Evolutionary conservation across 2,329 filamentous ascomycete species (phyloP), one percentile per base, ranked within the genome.

Genomic region (Cercospora citrullina): DNA sequence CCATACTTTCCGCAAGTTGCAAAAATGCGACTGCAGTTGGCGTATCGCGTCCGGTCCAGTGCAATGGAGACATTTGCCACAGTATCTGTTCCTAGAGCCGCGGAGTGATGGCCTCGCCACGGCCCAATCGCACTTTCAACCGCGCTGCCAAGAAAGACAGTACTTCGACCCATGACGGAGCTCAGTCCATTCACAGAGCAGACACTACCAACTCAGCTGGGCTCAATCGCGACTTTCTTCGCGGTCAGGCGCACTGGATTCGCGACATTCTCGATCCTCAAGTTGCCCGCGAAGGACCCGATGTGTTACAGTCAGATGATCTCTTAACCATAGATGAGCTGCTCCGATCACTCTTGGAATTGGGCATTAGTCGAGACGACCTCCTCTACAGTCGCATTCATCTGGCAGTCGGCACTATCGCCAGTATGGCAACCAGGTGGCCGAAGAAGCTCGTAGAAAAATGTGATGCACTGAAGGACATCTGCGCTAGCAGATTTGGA

Each of bases 401-500:
- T 67, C 75, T 77, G 36, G 83, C 82, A 0, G 74, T 85, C 7
- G 72, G 76, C 58, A 79, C 80, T 2, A 79, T 85, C 4, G 70
- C 80, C 9, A 81, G 82, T 4, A 77, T 78, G 28, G 82, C 81
- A 2, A 84, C 83, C 2, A 75, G 83, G 39, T 85, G 83, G 83
- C 83, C 83, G 9, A 74, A 75, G 0, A 76, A 78, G 33, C 71
- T 84, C 28, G 80, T 80, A 14, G 80, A 83, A 45, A 78, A 81
- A 33, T 81, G 81, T 64, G 82, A 85, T 68, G 75, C 76, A 33
- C 74, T 84, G 36, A 75, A 80, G 16, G 66, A 73, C 5, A 68
- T 74, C 1, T 84, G 82, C 82, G 81, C 81, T 12, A 60, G 63
- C 16, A 74, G 72, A 0, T 71, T 84, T 12, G 74, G 75, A n/a